Percentiles rank a stretch among this genome's conserved stretches.
Conservation (phyloP, 2,329 filamentous ascomycete species). For the Fulvia fulva region DNA sequence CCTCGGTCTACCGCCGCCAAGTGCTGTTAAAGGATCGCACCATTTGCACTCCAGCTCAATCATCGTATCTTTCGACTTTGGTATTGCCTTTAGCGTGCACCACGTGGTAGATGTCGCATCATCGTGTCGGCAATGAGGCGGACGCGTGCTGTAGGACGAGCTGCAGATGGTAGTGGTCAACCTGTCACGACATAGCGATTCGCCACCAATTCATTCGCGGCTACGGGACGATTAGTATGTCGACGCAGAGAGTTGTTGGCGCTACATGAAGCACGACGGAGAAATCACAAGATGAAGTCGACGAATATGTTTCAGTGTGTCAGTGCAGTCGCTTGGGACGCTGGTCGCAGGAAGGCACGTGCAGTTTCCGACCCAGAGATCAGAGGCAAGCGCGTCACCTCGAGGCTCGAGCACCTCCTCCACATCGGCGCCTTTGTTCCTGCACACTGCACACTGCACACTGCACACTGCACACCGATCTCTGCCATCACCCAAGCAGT, state of each 20-base stretch:
- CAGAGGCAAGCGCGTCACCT: neutral
- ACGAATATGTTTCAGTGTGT: neutral
- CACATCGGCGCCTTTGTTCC: neutral
- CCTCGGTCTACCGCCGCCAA: neutral
- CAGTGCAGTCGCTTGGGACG: neutral
- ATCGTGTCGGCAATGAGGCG: neutral
- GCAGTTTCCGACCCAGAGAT: too few species aligned
- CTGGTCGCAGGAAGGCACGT: neutral
- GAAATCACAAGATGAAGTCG: neutral
- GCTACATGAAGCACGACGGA: neutral
- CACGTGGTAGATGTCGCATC: too few species aligned
- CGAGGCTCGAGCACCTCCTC: neutral
- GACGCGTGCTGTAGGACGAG: neutral
- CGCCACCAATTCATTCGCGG: neutral
- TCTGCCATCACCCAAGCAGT: neutral
- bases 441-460: too few species aligned
- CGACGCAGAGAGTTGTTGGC: neutral
- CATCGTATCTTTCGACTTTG: neutral
- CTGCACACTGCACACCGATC: neutral
- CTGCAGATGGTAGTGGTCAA: neutral
- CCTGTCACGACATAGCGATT: neutral
- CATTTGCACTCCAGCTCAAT: neutral
- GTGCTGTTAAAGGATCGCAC: neutral
- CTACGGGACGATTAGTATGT: neutral
- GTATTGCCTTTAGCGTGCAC: neutral